These are phyloP conservation scores for Asterophora parasitica DNA, from an alignment of 768 basidiomycete genomes.

Conservation along the genomic window DNA sequence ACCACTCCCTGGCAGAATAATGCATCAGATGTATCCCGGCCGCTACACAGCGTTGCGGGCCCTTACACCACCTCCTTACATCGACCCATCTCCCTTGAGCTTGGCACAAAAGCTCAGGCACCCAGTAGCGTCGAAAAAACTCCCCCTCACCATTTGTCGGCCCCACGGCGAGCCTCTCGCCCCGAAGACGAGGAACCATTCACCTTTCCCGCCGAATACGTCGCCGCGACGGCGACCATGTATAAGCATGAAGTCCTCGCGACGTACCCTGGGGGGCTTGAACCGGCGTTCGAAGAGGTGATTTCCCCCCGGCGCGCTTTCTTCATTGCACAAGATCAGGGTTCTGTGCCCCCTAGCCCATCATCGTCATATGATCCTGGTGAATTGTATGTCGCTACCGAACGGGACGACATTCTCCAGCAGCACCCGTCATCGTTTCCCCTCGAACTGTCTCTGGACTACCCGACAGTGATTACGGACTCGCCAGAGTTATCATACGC, in stretches of 20 bases:
- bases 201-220: slow-evolving; percentile 30
- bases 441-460: slow-evolving; percentile 9
- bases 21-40: background rate
- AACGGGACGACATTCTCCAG: slow-evolving; percentile 7
- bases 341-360: slow-evolving; percentile 15
- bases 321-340: slow-evolving; percentile 12
- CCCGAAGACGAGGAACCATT: slow-evolving; percentile 32
- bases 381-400: slow-evolving; percentile 12
- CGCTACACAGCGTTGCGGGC: background rate
- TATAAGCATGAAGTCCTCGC: slow-evolving; percentile 31
- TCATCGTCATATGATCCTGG: slow-evolving; percentile 15
- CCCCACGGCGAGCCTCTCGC: slow-evolving; percentile 11
- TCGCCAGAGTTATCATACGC: slow-evolving; percentile 16
- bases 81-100: background rate
- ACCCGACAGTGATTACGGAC: slow-evolving; percentile 1
- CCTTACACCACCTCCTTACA: background rate
- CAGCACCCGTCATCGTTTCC: slow-evolving; percentile 9
- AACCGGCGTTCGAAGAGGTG: slow-evolving; percentile 11
- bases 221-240: slow-evolving; percentile 29
- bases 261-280: slow-evolving; percentile 26
- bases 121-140: background rate
- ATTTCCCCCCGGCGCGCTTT: slow-evolving; percentile 16
- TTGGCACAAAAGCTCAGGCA: background rate
- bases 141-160: slow-evolving; percentile 11
- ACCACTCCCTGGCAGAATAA: slow-evolving; percentile 5